phyloP scores from a whole-genome alignment of 768 basidiomycete genomes.

The Panus rudis region DNA sequence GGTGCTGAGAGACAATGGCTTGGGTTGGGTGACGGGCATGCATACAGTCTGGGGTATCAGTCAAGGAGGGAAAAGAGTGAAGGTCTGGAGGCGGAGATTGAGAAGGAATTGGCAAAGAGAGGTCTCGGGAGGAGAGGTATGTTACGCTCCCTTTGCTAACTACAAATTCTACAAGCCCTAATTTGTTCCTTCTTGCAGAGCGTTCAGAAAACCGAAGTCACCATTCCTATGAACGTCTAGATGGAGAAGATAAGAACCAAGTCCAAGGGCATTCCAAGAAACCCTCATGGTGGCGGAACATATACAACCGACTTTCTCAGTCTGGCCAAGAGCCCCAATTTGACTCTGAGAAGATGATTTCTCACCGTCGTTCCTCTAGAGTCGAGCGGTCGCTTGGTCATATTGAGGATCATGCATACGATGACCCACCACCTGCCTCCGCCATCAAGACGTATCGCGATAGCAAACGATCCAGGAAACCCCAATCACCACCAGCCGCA shows the following conservation, averaged over 20 bases:
- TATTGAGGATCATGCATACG: conserved; percentile 17
- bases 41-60: conserved; percentile 33
- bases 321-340: neutral
- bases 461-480: conserved; percentile 9
- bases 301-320: conserved; percentile 47
- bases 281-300: conserved; percentile 51
- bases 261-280: conserved; percentile 21
- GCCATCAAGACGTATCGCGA: conserved; percentile 25
- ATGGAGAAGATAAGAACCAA: conserved; percentile 5
- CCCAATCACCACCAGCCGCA: too few species aligned
- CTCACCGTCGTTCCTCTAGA: conserved; percentile 8
- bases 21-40: conserved; percentile 38
- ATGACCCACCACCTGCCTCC: conserved; percentile 37
- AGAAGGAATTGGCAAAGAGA: conserved; percentile 42
- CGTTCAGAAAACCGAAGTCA: neutral
- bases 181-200: neutral
- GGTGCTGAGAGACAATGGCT: conserved; percentile 48
- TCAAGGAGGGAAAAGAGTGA: conserved; percentile 42
- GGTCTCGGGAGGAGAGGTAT: conserved; percentile 29
- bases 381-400: conserved; percentile 14
- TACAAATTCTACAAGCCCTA: conserved; percentile 5
- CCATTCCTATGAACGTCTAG: neutral
- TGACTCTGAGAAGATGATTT: conserved; percentile 6
- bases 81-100: conserved; percentile 44
- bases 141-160: neutral